Conservation (phyloP, 129 eudicot genomes). For the Flaveria sonorensis region DNA sequence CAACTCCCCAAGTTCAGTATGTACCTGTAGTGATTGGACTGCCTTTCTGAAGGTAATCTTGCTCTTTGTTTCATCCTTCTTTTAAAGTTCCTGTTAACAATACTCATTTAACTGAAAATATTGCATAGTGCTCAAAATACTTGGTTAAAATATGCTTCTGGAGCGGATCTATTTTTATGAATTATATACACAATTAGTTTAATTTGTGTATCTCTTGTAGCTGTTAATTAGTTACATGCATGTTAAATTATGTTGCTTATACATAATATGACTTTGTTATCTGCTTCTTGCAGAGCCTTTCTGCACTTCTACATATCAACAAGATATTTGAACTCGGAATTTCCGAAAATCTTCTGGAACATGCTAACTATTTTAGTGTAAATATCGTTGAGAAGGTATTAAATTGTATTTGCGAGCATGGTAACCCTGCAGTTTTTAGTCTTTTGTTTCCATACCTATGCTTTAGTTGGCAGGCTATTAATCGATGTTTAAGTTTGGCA, state of each 20-base stretch:
- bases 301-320: constrained; percentile 81
- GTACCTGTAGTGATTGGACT: constrained; percentile 86
- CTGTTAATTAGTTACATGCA: constrained; percentile 12
- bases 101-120: neutral
- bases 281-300: constrained; percentile 61
- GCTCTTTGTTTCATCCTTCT: constrained; percentile 15
- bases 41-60: constrained; percentile 74
- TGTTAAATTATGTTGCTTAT: constrained; percentile 24
- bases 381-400: constrained; percentile 71
- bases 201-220: constrained; percentile 18
- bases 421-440: constrained; percentile 24
- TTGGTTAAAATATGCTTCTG: neutral
- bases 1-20: constrained; percentile 89
- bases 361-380: constrained; percentile 46
- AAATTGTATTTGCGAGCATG: neutral
- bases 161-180: neutral
- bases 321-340: constrained; percentile 83
- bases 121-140: too few species aligned
- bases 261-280: constrained; percentile 21
- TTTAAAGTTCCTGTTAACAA: neutral
- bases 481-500: constrained; percentile 37
- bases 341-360: constrained; percentile 67
- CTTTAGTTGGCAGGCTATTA: constrained; percentile 18
- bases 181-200: constrained; percentile 1
- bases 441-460: constrained; percentile 15